phyloP scores from a whole-genome alignment of 2,329 filamentous ascomycete species.

The Colletotrichum sp. region DNA sequence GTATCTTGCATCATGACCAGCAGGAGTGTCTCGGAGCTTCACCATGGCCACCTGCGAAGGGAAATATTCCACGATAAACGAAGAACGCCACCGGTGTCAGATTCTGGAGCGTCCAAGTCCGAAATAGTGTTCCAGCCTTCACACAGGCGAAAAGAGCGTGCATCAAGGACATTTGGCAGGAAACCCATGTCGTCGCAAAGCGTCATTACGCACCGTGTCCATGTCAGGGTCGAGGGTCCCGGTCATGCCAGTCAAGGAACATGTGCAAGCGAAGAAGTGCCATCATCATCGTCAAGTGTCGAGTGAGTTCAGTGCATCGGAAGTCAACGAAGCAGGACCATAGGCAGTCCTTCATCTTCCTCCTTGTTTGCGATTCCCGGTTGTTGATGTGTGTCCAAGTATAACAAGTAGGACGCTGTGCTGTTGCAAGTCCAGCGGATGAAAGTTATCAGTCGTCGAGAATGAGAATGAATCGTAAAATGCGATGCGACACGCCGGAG shows the following conservation, averaged over 20 bases:
- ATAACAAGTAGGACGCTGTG: constrained; percentile 12
- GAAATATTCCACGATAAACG: neutral
- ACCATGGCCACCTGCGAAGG: neutral
- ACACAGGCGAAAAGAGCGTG: constrained; percentile 12
- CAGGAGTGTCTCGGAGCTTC: neutral
- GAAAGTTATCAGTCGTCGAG: constrained; percentile 13
- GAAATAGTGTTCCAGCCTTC: neutral
- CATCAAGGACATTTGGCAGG: constrained; percentile 9
- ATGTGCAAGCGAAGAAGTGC: constrained; percentile 18
- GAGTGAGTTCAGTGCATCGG: constrained; percentile 12
- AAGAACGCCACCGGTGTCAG: neutral
- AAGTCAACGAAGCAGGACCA: constrained; percentile 14
- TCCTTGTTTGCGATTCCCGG: neutral
- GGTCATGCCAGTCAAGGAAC: constrained; percentile 19
- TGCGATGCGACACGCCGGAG: neutral
- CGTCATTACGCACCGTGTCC: constrained; percentile 17
- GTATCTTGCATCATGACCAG: neutral
- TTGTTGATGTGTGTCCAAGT: constrained; percentile 7
- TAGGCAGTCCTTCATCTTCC: neutral
- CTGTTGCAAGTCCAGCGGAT: constrained; percentile 13
- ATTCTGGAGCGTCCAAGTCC: neutral
- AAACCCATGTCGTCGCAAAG: constrained; percentile 5
- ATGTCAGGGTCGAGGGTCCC: constrained; percentile 12
- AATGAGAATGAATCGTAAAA: neutral
- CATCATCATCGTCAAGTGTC: constrained; percentile 22